Conservation (phyloP, 2,329 filamentous ascomycete species). For the Aurifilum marmelostoma region DNA sequence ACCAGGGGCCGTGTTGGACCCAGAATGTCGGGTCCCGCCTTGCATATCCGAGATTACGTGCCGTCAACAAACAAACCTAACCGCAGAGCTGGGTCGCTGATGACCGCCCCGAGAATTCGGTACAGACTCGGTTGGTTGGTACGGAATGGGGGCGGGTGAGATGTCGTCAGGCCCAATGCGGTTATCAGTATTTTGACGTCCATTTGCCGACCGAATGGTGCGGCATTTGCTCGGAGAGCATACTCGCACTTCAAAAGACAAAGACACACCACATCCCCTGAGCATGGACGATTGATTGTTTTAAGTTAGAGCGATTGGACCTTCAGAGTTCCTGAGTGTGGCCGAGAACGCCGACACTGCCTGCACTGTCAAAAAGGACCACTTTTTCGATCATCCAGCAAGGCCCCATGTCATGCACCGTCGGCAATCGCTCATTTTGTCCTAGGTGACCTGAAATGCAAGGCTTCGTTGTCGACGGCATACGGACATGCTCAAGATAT, state of each 20-base stretch:
- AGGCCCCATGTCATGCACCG: not conserved
- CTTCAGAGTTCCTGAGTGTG: not conserved
- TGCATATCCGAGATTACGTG: slow-evolving; percentile 28
- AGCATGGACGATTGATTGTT: not conserved
- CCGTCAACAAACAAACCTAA: slow-evolving; percentile 26
- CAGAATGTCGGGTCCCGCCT: slow-evolving; percentile 19
- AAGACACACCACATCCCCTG: not conserved
- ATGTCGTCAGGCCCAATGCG: not conserved
- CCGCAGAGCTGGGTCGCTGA: slow-evolving; percentile 26
- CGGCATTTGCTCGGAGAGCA: not conserved
- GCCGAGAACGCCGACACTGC: slow-evolving; percentile 8
- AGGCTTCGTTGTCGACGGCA: not conserved
- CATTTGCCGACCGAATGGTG: too few relatives aligned
- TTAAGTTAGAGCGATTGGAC: not conserved
- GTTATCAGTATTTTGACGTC: not conserved
- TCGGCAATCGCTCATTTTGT: not conserved
- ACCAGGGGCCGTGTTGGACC: slow-evolving; percentile 2
- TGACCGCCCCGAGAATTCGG: not conserved
- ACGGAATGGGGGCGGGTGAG: not conserved
- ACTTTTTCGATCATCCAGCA: slow-evolving; percentile 5
- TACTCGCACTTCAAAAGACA: not conserved
- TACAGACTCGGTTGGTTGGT: not conserved
- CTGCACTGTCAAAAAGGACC: not conserved
- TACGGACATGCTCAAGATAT: too few relatives aligned
- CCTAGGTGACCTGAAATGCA: not conserved